phyloP scores from a whole-genome alignment of 768 basidiomycete species.

The Sistotremastrum suecicum region DNA sequence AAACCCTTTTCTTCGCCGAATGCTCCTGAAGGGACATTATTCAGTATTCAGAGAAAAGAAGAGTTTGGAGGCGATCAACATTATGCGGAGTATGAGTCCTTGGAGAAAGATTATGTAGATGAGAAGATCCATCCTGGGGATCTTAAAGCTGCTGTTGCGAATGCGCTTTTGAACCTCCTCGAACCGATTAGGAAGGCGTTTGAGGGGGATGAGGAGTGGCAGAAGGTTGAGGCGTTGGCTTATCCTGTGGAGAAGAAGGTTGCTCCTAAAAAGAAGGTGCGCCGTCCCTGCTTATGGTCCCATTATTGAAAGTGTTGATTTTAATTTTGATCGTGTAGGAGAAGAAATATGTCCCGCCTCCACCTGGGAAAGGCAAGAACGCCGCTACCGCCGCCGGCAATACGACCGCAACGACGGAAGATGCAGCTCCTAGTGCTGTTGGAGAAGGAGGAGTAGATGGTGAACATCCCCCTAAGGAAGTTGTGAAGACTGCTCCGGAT shows the following conservation, averaged over 20 bases:
- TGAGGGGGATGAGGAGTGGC: slow-evolving; percentile 67
- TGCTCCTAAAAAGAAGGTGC: slow-evolving; percentile 42
- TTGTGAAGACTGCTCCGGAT: neutral
- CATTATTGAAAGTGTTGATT: neutral
- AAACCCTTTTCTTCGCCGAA: slow-evolving; percentile 49
- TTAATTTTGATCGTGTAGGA: slow-evolving; percentile 26
- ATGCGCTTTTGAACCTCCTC: slow-evolving; percentile 59
- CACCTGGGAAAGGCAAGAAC: slow-evolving; percentile 65
- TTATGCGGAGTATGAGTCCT: slow-evolving; percentile 47
- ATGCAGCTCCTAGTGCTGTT: neutral
- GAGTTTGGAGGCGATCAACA: slow-evolving; percentile 73
- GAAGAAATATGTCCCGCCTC: slow-evolving; percentile 74
- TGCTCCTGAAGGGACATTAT: slow-evolving; percentile 72
- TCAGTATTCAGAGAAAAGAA: slow-evolving; percentile 62
- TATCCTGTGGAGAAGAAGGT: slow-evolving; percentile 63
- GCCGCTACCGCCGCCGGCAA: slow-evolving; percentile 16
- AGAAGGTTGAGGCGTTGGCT: slow-evolving; percentile 57
- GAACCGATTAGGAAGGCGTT: slow-evolving; percentile 73
- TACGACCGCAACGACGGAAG: slow-evolving; percentile 6
- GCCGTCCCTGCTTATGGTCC: too few relatives aligned
- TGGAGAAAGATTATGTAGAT: slow-evolving; percentile 62
- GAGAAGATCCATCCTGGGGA: slow-evolving; percentile 82
- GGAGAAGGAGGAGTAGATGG: neutral
- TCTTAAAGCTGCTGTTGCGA: slow-evolving; percentile 65
- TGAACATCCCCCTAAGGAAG: neutral